Evolutionary conservation across 2,329 filamentous ascomycete species (phyloP), one percentile per base, ranked within the genome.

Genomic region (Fusarium papillatum): DNA sequence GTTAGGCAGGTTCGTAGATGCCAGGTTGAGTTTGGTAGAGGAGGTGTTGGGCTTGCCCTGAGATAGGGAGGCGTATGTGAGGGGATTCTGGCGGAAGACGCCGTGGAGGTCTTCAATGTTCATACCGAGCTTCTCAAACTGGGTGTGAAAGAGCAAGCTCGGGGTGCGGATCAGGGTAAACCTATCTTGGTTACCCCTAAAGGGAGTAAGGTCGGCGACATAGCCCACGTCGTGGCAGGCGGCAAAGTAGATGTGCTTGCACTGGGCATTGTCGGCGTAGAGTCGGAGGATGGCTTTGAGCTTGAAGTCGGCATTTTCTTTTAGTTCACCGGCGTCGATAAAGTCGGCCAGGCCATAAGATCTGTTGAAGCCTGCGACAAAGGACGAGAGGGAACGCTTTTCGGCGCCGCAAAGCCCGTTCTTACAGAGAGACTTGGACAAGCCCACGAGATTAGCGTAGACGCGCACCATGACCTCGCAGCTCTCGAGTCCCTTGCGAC

Each of bases 201-300:
- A 89, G 10, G 88, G 88, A 7, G 86, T 88, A 31, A 93, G 83
- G 60, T 91, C 86, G 10, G 89, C 87, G 57, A 91, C 82, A 78
- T 93, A 81, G 31, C 78, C 79, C 9, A 77, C 76, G 34, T 93
- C 90, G 75, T 93, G 90, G 76, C 91, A 93, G 46, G 88, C 90
- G 7, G 90, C 92, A 69, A 92, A 90, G 78, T 90, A 90, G 41
- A 93, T 91, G 79, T 92, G 91, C 75, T 90, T 90, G 83, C 92
- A 93, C 77, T 92, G 89, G 5, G 86, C 83, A 75, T 90, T 90
- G 57, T 91, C 88, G 39, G 86, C 87, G 71, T 90, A 91, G 2
- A 92, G 83, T 7, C 85, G 83, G 13, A 86, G 79, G 68, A 82
- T 70, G 53, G 80, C 90, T 78, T 90, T 86, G 66, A 93, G 86